Percentiles rank a stretch among this genome's conserved stretches.
These are phyloP conservation scores for Cercospora sojina DNA, from an alignment of 2,329 filamentous ascomycete species.

Conservation along the genomic window DNA sequence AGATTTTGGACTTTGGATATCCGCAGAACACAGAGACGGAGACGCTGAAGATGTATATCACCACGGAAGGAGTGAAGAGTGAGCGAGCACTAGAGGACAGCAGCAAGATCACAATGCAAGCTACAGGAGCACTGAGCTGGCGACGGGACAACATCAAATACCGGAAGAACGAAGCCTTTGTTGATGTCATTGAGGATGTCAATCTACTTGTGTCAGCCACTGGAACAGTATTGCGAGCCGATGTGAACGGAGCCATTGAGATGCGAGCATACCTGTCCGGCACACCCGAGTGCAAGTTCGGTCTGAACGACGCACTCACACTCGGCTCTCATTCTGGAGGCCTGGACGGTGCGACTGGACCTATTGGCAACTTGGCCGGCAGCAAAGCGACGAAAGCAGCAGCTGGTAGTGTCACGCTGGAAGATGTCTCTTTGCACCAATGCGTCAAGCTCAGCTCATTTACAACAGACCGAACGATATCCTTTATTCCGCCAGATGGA, in stretches of 20 bases:
- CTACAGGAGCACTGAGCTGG: conserved; percentile 95
- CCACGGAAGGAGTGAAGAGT: conserved; percentile 96
- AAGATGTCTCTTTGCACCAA: conserved; percentile 98
- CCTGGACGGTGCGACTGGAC: conserved; percentile 54
- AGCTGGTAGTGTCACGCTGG: conserved; percentile 89
- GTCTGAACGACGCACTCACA: conserved; percentile 89
- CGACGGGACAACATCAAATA: conserved; percentile 97
- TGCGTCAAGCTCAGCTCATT: conserved; percentile 98
- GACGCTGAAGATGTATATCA: conserved; percentile 99
- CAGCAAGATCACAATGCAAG: conserved; percentile 98
- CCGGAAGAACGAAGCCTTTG: conserved; percentile 98
- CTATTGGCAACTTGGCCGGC: conserved; percentile 73
- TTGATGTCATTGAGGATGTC: conserved; percentile 98
- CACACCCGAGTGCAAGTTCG: conserved; percentile 98
- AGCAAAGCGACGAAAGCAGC: conserved; percentile 93
- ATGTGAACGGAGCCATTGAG: conserved; percentile 95
- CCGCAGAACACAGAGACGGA: conserved; percentile 99
- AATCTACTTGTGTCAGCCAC: conserved; percentile 99
- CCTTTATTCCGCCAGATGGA: conserved; percentile 92
- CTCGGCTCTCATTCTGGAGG: conserved; percentile 62
- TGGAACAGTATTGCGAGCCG: conserved; percentile 88
- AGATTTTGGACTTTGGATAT: conserved; percentile 98
- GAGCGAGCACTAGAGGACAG: conserved; percentile 82
- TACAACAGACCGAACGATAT: conserved; percentile 93
- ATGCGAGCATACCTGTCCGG: conserved; percentile 98